Percentiles rank a stretch among this genome's conserved stretches.
These are phyloP conservation scores for Psilocybe tampanensis DNA, from an alignment of 768 basidiomycete species.

Conservation along the genomic window DNA sequence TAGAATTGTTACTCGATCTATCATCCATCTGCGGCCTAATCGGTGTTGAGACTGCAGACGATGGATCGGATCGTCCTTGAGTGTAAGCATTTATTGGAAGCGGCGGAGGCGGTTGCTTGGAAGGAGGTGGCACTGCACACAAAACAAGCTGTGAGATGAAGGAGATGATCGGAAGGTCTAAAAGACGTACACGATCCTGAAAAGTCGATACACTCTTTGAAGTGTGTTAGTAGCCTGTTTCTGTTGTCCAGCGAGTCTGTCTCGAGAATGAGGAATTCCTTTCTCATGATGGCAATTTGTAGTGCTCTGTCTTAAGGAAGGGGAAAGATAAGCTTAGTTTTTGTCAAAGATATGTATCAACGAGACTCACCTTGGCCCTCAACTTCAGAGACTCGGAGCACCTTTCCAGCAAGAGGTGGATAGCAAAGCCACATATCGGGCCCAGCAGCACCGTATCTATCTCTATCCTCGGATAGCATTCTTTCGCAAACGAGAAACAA, in stretches of 20 bases:
- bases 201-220: conserved; percentile 86
- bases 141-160: conserved; percentile 2
- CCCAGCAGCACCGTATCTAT: conserved; percentile 49
- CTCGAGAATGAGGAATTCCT: conserved; percentile 78
- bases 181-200: conserved; percentile 67
- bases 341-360: not conserved
- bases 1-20: conserved; percentile 10
- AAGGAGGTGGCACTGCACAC: conserved; percentile 52
- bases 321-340: conserved; percentile 8
- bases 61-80: conserved; percentile 20
- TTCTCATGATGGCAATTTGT: conserved; percentile 82
- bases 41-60: conserved; percentile 3
- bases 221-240: conserved; percentile 65
- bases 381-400: conserved; percentile 70
- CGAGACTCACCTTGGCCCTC: conserved; percentile 56
- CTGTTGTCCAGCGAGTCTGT: conserved; percentile 58
- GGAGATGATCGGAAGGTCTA: not conserved
- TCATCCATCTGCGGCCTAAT: conserved; percentile 7
- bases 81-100: conserved; percentile 48
- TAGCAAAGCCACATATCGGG: conserved; percentile 92
- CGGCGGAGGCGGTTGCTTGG: conserved; percentile 71
- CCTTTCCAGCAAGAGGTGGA: conserved; percentile 94
- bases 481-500: conserved; percentile 89
- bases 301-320: conserved; percentile 63
- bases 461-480: conserved; percentile 69